These are phyloP conservation scores for Aspergillus fumigatus DNA, from an alignment of 2,329 filamentous ascomycete species.

Conservation along the genomic window DNA sequence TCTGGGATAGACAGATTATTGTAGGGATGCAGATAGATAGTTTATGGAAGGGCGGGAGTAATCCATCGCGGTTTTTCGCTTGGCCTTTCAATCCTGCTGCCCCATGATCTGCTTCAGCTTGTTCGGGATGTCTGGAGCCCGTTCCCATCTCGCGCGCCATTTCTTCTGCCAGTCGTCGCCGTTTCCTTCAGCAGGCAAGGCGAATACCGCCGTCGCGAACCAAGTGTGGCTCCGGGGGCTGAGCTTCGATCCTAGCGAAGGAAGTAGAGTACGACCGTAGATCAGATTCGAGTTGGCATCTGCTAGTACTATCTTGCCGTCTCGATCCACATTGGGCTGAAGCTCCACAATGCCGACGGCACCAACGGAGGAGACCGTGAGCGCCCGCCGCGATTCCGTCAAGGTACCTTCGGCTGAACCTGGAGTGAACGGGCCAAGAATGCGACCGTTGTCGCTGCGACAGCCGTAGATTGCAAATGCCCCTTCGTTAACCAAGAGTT, in stretches of 20 bases:
- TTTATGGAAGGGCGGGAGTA: neutral
- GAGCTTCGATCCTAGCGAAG: slow-evolving; percentile 62
- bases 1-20: neutral
- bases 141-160: slow-evolving; percentile 60
- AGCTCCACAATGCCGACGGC: slow-evolving; percentile 50
- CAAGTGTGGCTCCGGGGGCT: slow-evolving; percentile 55
- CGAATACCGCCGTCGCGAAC: slow-evolving; percentile 69
- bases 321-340: slow-evolving; percentile 35
- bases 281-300: slow-evolving; percentile 77
- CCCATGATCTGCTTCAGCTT: slow-evolving; percentile 57
- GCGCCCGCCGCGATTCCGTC: slow-evolving; percentile 29
- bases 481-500: slow-evolving; percentile 68
- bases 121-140: slow-evolving; percentile 52
- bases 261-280: slow-evolving; percentile 67
- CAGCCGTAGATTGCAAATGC: slow-evolving; percentile 65
- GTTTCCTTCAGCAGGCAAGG: slow-evolving; percentile 53
- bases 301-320: slow-evolving; percentile 65
- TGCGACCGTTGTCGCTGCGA: slow-evolving; percentile 54
- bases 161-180: slow-evolving; percentile 24
- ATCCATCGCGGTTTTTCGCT: neutral
- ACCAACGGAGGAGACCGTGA: slow-evolving; percentile 47
- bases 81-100: slow-evolving; percentile 1
- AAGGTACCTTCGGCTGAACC: slow-evolving; percentile 41
- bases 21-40: neutral
- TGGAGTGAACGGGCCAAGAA: slow-evolving; percentile 42